Evolutionary conservation across 2,329 filamentous ascomycete species (phyloP), one percentile per base, ranked within the genome.

Genomic region (Fusarium nygamai): DNA sequence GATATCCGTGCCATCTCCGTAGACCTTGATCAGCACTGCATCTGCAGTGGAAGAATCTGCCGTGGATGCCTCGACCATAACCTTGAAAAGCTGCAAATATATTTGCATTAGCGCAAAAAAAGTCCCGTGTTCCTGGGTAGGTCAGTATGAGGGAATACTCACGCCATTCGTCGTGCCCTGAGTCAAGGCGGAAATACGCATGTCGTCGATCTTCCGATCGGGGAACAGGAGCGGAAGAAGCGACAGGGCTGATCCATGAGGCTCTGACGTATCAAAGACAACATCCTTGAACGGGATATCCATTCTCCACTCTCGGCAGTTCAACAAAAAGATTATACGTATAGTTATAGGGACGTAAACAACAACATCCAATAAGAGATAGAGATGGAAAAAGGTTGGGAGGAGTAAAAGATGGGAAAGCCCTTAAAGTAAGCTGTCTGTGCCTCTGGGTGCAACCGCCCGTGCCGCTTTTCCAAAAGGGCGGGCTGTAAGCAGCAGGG

Each of bases 91-190:
- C 74, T 76, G 38, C 47, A 34, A 34, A 34, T 34, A 7, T 34
- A 16, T 34, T 17, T 34, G 14, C 33, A 34, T 69, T 44, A 75
- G 74, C 36, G 47, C 24, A 10, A 6, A 53, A 6, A 11, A 36
- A 13, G 24, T 31, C 17, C 27, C 36, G 43, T 39, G 29, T 39
- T 22, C n/a, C 10, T 43, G 39, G 38, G n/a, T 16, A 31, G 41
- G 3, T 3, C 17, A 9, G 4, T 17, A 38, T n/a, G 22, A 29
- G 29, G 14, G 6, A 16, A 14, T 29, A 58, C 74, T 67, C 51
- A 76, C 74, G n/a, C 72, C 64, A 50, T 76, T 76, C 16, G 74
- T 76, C 9, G 74, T 76, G 22, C 74, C 74, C 46, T 76, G 61
- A 10, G 72, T 61, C 36, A 76, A 58, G 29, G 63, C 29, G 6